Evolutionary conservation across 129 eudicot species (phyloP), one percentile per base, ranked within the genome.

Genomic region (Deinandra increscens): DNA sequence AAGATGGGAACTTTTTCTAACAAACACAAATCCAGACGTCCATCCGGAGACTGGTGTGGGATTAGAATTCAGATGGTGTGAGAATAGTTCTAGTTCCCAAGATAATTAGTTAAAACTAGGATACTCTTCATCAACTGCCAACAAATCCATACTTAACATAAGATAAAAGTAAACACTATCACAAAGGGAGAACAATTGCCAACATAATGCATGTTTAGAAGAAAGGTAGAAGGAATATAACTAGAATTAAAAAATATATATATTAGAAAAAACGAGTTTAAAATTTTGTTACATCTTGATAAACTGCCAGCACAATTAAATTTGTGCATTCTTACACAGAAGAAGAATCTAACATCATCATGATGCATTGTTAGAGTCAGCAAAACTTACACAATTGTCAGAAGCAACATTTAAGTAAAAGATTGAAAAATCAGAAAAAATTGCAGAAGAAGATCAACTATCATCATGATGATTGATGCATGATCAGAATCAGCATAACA

Each of bases 401-500:
- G 15, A 54, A 75, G 59, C 69, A 58, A 66, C 38, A 58, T 46
- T n/a, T n/a, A 68, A 67, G 51, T 76, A 59, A 11, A 68, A 68
- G 60, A 68, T 36, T 38, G 9, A 39, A 69, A 39, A n/a, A 37
- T 18, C 22, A 11, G 18, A 33, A 64, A 49, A 14, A 64, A n/a
- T 74, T 29, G 64, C 11, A 53, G 23, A 74, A 37, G 5, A 74
- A 33, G 29, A 55, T 33, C 26, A 49, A 37, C 33, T 31, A 37
- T 63, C 34, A 73, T 39, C 53, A 69, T 39, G 34, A 46, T 33
- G 45, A 70, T 15, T 29, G 14, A 74, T 54, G 65, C 26, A 64
- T 38, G 41, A n/a, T 22, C 33, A 51, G 22, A 2, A 65, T 10
- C 18, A 31, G 13, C 18, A 56, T 15, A 74, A 44, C 66, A 53